Evolutionary conservation across 805 yeast genomes (phyloP), one percentile per base, ranked within the genome.

Genomic region (Lipomyces oligophaga): DNA sequence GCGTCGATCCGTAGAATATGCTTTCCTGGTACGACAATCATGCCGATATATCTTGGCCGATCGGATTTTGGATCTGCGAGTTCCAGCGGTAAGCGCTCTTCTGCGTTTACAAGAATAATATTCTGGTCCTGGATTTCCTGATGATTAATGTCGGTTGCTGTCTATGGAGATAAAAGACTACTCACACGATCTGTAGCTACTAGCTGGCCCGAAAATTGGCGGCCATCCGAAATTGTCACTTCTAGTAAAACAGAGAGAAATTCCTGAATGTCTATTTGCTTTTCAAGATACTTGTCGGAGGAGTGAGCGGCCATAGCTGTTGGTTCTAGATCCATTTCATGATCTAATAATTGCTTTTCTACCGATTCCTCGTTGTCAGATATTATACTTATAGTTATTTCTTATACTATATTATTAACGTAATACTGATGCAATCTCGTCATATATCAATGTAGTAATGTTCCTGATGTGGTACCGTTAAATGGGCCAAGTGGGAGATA

Each of bases 201-300:
- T 25, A 56, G 32, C 10, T 42, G 34, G 21, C 59, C 59, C 13
- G 35, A 34, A 24, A 58, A 48, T 38, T 42, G 53, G 20, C 60
- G 52, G 18, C 42, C 50, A 32, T 58, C 58, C 26, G 41, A 45
- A 15, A 36, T 52, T 11, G 54, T 40, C 15, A 51, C 52, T 20
- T 37, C 21, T 18, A 55, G 19, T 18, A 46, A 44, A 3, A 41
- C 42, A 3, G 43, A 36, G 28, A 55, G 30, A 20, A 39, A 55
- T 33, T 27, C 33, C 22, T 21, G 27, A 11, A 52, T 63, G 54
- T 77, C 78, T 22, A 10, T 24, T 22, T 18, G 15, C 11, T 24
- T 18, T 16, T 32, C 37, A 25, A n/a, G n/a, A n/a, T n/a, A n/a
- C n/a, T n/a, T n/a, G n/a, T n/a, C n/a, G n/a, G n/a, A n/a, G n/a